Percentiles rank a stretch among this genome's conserved stretches.
Conservation (phyloP, 768 basidiomycete genomes). For the Porphyrellus cyaneotinctus region DNA sequence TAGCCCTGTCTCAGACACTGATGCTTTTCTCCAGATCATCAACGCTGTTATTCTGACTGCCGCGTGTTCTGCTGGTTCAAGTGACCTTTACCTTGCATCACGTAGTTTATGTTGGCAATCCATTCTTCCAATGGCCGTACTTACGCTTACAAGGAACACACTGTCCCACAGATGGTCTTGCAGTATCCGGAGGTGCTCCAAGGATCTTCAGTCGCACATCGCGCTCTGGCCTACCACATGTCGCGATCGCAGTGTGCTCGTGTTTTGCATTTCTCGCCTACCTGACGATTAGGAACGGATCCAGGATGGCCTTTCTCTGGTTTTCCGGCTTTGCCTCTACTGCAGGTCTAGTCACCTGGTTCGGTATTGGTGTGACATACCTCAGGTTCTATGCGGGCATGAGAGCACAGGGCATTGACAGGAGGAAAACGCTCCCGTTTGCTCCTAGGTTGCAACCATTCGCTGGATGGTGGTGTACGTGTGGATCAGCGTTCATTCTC, state of each 20-base stretch:
- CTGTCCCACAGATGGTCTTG: constrained; percentile 46
- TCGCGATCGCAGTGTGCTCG: constrained; percentile 31
- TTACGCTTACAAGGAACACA: background rate
- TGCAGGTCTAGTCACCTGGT: constrained; percentile 42
- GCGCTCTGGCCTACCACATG: constrained; percentile 42
- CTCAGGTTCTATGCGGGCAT: constrained; percentile 45
- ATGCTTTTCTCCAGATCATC: background rate
- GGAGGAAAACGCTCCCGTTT: constrained; percentile 47
- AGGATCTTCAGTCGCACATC: constrained; percentile 43
- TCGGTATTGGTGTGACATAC: constrained; percentile 43
- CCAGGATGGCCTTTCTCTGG: constrained; percentile 42
- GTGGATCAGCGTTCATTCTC: constrained; percentile 26
- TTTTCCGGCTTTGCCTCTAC: constrained; percentile 34
- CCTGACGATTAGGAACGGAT: constrained; percentile 35
- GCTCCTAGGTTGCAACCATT: constrained; percentile 38
- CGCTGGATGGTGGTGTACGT: constrained; percentile 35
- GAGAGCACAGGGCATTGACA: constrained; percentile 45
- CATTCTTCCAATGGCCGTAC: background rate
- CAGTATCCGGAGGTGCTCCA: constrained; percentile 51
- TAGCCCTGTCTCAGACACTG: background rate
- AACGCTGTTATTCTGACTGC: constrained; percentile 1
- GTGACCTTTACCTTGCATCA: constrained; percentile 2
- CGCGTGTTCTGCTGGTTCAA: constrained; percentile 3
- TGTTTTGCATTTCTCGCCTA: constrained; percentile 37
- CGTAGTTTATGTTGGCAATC: background rate